Evolutionary conservation across 1,139 yeast genomes (phyloP), one percentile per base, ranked within the genome.

Genomic region (Diutina scorzettiae): DNA sequence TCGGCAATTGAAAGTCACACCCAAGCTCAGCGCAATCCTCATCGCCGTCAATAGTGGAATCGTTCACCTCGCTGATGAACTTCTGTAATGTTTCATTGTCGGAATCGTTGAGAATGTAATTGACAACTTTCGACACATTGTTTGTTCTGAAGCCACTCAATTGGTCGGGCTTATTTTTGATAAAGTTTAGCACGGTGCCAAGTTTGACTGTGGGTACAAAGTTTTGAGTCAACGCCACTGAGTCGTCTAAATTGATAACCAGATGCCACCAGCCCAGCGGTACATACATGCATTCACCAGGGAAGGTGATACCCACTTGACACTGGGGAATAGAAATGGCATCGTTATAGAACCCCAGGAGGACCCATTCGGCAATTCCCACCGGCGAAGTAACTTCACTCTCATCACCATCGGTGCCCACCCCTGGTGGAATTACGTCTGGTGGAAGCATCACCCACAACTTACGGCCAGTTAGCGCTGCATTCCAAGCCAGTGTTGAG

Each of bases 231-330:
- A 86, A 61, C 0, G 95, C 89, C 34, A 82, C 80, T 16, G 81
- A 69, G 52, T 82, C 89, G 47, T 81, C 86, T 21, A 87, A 55
- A 53, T 87, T 87, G 20, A 86, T 83, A 21, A 87, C 96, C 34
- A 78, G 66, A 62, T 87, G 96, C 96, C 96, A 87, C 96, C 96
- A 87, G 1, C 95, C 94, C 18, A 89, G 71, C 2, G 96, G 96
- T 4, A 87, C 96, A 55, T 82, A 77, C 71, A 86, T 73, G 49
- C 86, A 80, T 56, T 87, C 94, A 5, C 91, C 91, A 0, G 89
- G 83, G 49, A 77, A 77, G 0, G 94, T 81, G 11, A 86, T 65
- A 1, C 85, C 93, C 19, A 86, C 76, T 36, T 68, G 56, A 48
- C 85, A 80, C 43, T 69, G 71, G 4, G 66, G 64, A 12, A 73